Base-by-base conservation (phyloP, 2,329 filamentous ascomycete species). In the Alternaria triticina region DNA sequence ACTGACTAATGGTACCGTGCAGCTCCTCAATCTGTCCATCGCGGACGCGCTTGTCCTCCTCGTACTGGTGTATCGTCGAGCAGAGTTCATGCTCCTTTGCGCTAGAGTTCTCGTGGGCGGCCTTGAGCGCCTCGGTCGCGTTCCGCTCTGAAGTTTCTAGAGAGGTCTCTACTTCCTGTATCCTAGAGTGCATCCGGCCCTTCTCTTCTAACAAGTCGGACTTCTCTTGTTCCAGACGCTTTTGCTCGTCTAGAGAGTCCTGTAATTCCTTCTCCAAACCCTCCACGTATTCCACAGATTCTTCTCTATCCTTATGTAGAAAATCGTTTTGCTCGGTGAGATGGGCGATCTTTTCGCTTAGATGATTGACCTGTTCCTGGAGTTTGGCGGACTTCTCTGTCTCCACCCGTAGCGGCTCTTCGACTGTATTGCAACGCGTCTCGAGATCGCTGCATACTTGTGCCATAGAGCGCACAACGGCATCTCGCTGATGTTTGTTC, bases 371-470 rank as follows among this genome's bases (percentile, higher is more conserved):
- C 59, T 74, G 57, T 10, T 67, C 61, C 49, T 81, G 70, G 13
- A 82, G 69, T 22, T 74, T 69, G 45, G 68, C 58, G n/a, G 72
- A 76, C 54, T 73, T 81, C 15, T 76, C 72, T 58, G 79, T 76
- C 66, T 85, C 85, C 15, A 77, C 75, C 5, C 81, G 81, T 12
- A 89, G 77, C 6, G 87, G 87, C 52, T 81, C 81, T 74, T 89
- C 87, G 3, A 86, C 80, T 30, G 82, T 82, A 33, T 84, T 81
- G 69, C 87, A 89, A 8, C 87, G 83, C 10, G 76, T 77, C 68
- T 89, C 87, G 1, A 89, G 78, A 59, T 88, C 86, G 23, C 82
- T 81, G 69, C 87, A 89, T 12, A 86, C 83, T 33, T 85, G 81
- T 15, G 83, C 80, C 15, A 89, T 83, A 20, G 84, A 81, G 10